Percentiles rank a stretch among this genome's conserved stretches.
Evolutionary conservation across 2,329 filamentous ascomycete genomes (phyloP).

Genomic region (Fusarium sarcochroum): DNA sequence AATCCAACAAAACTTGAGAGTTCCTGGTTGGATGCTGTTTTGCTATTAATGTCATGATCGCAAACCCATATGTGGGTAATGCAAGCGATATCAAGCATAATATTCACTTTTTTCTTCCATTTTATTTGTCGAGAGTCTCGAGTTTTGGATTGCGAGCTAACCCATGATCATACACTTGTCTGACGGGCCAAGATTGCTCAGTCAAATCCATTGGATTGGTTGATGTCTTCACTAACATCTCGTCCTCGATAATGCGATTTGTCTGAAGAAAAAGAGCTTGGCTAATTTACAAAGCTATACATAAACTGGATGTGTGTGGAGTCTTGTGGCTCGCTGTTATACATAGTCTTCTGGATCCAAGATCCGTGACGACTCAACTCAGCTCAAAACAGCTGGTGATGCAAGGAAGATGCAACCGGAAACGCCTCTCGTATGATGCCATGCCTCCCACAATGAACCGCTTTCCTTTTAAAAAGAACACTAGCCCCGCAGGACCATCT

Average conservation of each 20-base stretch:
- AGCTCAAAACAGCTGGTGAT: constrained; percentile 19
- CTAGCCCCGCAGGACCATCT: neutral
- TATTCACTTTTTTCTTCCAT: too few relatives aligned
- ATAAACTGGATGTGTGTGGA: constrained; percentile 42
- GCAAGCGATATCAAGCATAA: too few relatives aligned
- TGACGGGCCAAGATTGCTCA: neutral
- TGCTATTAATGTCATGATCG: too few relatives aligned
- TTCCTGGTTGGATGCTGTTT: neutral
- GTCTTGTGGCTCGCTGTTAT: constrained; percentile 46
- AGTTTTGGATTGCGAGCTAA: neutral
- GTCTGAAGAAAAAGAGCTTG: constrained; percentile 7
- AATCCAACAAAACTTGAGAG: neutral
- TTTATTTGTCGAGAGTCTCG: too few relatives aligned
- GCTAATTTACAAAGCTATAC: constrained; percentile 41
- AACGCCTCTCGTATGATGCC: constrained; percentile 37
- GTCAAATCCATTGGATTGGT: neutral
- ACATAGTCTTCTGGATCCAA: constrained; percentile 37
- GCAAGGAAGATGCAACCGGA: constrained; percentile 28
- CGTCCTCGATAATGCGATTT: neutral
- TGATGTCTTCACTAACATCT: neutral
- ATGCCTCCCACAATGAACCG: neutral
- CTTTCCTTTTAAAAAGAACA: constrained; percentile 2
- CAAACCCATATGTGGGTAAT: too few relatives aligned
- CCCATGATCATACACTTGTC: neutral
- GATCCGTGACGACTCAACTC: constrained; percentile 16